Percentiles rank a stretch among this genome's conserved stretches.
Conservation (phyloP, 2,329 filamentous ascomycete species). For the Microdochium bolleyi region DNA sequence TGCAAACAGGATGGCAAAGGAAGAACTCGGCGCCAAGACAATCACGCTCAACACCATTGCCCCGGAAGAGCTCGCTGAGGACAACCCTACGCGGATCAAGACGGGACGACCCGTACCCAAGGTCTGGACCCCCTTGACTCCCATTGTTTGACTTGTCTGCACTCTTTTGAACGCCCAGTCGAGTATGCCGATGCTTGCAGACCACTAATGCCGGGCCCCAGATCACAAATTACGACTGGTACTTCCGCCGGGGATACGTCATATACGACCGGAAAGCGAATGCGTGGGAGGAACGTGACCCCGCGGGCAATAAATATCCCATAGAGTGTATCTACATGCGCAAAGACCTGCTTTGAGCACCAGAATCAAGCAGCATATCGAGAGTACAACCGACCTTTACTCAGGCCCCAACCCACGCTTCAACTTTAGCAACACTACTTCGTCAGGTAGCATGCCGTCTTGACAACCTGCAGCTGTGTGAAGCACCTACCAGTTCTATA, state of each 20-base stretch:
- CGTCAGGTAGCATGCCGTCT: too few species aligned
- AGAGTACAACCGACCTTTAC: too few species aligned
- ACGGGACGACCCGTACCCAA: not conserved
- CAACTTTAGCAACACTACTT: too few species aligned
- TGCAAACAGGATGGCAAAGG: not conserved
- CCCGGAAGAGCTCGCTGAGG: not conserved
- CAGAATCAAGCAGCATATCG: too few species aligned
- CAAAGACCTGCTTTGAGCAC: not conserved
- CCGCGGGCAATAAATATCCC: not conserved
- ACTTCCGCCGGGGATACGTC: not conserved
- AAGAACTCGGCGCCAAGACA: not conserved
- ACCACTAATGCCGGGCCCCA: not conserved
- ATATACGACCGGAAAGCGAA: not conserved
- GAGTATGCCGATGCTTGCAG: too few species aligned
- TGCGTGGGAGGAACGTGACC: not conserved
- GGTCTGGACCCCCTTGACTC: not conserved
- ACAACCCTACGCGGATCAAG: not conserved
- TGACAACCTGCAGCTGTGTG: too few species aligned
- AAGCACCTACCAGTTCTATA: too few species aligned
- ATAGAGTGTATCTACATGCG: not conserved
- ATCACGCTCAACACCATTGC: conserved; percentile 1
- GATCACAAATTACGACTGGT: not conserved
- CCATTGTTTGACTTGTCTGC: too few species aligned
- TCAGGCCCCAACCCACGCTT: too few species aligned
- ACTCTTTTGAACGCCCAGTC: too few species aligned